Evolutionary conservation across 495 filamentous ascomycete species (phyloP).

Genomic region (Podospora anserina): DNA sequence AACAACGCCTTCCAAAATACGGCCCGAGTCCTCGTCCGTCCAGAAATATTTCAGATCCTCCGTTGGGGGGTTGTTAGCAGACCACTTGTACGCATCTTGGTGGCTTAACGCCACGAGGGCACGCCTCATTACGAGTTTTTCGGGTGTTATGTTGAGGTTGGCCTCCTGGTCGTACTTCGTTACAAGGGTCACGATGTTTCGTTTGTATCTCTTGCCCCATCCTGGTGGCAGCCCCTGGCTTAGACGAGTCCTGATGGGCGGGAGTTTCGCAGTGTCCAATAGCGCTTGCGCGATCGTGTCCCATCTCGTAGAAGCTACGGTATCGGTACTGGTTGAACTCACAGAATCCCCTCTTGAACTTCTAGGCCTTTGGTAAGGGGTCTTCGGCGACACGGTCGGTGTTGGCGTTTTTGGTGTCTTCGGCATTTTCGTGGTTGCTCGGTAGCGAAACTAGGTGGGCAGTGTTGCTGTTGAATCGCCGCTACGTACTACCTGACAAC

Average conservation of each 20-base stretch:
- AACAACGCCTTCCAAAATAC: not conserved
- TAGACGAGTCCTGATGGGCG: not conserved
- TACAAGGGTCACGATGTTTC: not conserved
- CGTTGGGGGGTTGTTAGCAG: not conserved
- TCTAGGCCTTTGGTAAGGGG: not conserved
- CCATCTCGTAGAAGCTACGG: no score
- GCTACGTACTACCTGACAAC: not conserved
- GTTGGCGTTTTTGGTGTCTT: not conserved
- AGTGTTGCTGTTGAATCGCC: not conserved
- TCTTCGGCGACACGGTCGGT: not conserved
- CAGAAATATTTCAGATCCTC: not conserved
- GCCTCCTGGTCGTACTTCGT: not conserved
- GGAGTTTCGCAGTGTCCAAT: not conserved
- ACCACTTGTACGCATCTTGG: not conserved
- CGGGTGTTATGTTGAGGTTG: not conserved
- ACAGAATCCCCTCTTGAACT: no score
- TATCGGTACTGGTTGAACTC: no score
- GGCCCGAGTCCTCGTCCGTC: not conserved
- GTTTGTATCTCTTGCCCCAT: not conserved
- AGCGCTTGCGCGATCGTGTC: not conserved
- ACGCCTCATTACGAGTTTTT: not conserved
- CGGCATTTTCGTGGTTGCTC: not conserved
- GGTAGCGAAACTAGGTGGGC: not conserved
- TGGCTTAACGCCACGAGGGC: not conserved
- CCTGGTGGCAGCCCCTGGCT: not conserved